A percentile compares a stretch with the other conserved stretches of the same genome.
These are phyloP conservation scores for Karstenula rhodostoma DNA, from an alignment of 2,329 filamentous ascomycete genomes.

Conservation along the genomic window DNA sequence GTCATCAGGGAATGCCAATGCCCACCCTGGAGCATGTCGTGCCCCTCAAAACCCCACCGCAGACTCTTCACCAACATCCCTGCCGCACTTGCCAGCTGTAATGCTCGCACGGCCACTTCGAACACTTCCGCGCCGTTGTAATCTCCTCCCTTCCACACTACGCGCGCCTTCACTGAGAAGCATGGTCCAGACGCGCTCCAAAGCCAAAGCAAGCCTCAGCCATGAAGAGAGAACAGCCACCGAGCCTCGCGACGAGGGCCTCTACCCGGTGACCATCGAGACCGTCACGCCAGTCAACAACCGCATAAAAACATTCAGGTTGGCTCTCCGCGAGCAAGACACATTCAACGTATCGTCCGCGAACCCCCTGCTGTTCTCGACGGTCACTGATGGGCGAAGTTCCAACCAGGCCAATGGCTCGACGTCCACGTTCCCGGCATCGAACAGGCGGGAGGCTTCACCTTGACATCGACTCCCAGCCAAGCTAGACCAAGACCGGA, in stretches of 20 bases:
- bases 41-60: constrained; percentile 9
- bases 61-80: constrained; percentile 16
- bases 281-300: constrained; percentile 71
- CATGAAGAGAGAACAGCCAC: constrained; percentile 78
- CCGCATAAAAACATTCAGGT: constrained; percentile 71
- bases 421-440: constrained; percentile 79
- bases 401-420: constrained; percentile 86
- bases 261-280: constrained; percentile 69
- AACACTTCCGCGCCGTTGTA: constrained; percentile 20
- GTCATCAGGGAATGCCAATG: background rate
- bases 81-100: constrained; percentile 10
- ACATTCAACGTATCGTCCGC: constrained; percentile 57
- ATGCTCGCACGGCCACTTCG: constrained; percentile 15
- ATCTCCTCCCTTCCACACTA: constrained; percentile 24
- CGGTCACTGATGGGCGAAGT: constrained; percentile 59
- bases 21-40: background rate
- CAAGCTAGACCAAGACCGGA: constrained; percentile 51
- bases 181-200: constrained; percentile 42
- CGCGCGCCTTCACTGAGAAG: constrained; percentile 31
- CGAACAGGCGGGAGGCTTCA: constrained; percentile 81
- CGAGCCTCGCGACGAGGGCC: constrained; percentile 73
- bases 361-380: constrained; percentile 32
- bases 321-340: constrained; percentile 63
- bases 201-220: constrained; percentile 41
- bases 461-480: constrained; percentile 79